Conservation (phyloP, 2,329 filamentous ascomycete species). For the Geosmithia putterillii region DNA sequence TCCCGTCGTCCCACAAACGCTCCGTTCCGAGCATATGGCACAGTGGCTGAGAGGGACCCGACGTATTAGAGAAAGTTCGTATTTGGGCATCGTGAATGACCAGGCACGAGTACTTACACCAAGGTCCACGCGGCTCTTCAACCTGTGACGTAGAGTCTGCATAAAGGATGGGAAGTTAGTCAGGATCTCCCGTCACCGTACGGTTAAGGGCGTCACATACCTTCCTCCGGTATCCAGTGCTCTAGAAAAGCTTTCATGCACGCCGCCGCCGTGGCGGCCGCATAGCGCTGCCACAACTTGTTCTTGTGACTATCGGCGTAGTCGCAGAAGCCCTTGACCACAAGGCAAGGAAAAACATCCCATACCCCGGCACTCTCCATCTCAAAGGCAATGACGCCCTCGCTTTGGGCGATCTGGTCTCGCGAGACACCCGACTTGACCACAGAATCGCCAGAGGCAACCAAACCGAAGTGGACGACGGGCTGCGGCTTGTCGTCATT, state of each 20-base stretch:
- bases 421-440: neutral
- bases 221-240: neutral
- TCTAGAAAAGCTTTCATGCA: conserved; percentile 7
- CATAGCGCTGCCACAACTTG: conserved; percentile 22
- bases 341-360: conserved; percentile 19
- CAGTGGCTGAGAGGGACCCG: neutral
- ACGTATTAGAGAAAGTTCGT: neutral
- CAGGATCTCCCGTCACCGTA: neutral
- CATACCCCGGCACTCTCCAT: conserved; percentile 19
- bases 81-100: neutral
- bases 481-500: neutral
- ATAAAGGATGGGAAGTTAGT: neutral
- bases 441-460: neutral
- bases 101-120: neutral
- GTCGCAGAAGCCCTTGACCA: conserved; percentile 26
- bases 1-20: neutral
- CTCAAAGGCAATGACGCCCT: conserved; percentile 11
- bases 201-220: neutral
- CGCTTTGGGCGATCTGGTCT: neutral
- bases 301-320: conserved; percentile 12
- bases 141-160: neutral
- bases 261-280: conserved; percentile 23
- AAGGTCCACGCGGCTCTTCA: neutral
- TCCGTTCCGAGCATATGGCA: neutral
- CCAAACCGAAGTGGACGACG: neutral